Base-by-base conservation (phyloP, 1,139 yeast genomes). In the Suhomyces guaymorum region DNA sequence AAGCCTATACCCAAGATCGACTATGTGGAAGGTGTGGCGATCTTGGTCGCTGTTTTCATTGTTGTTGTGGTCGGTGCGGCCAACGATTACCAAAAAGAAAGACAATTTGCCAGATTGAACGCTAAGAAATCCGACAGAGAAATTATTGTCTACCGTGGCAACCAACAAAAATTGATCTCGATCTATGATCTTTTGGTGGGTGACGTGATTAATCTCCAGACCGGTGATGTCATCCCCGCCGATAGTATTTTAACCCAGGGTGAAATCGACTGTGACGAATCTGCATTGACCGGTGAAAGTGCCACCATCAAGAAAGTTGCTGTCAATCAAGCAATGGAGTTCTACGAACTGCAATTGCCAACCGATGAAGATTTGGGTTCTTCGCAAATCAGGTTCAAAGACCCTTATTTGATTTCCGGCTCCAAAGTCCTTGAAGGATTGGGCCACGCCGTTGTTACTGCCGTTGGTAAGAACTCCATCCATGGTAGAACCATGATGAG, bases 11-110 rank as follows among this genome's bases (percentile, higher is more conserved):
- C 96, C 12, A 78, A 79, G 49, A 92, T 90, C 17, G 95, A 89
- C 55, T 89, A 97, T 97, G 96, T 94, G 31, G 99, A 92, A 66
- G 99, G 99, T 47, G 96, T 90, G 26, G 98, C 98, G 26, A 94
- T 94, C 55, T 75, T 94, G 48, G 86, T 84, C 13, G 99, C 99
- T 12, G 86, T 94, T 18, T 54, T 80, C 7, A 92, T 94, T 42
- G 97, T 94, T 25, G 96, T 94, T 5, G 48, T 87, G 3, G 98
- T 94, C 10, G 96, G 97, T 32, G 95, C 97, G 2, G 84, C 79
- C 13, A 94, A 94, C 59, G 98, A 94, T 61, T 94, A 86, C 68
- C 97, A 92, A 57, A 94, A 94, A 58, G 98, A 94, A 59, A 70
- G 89, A 11, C 98, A 92, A 59, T 94, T 94, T 63, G 88, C 88